Base-by-base conservation (phyloP, 306 rosid species). In the Sesbania bispinosa region DNA sequence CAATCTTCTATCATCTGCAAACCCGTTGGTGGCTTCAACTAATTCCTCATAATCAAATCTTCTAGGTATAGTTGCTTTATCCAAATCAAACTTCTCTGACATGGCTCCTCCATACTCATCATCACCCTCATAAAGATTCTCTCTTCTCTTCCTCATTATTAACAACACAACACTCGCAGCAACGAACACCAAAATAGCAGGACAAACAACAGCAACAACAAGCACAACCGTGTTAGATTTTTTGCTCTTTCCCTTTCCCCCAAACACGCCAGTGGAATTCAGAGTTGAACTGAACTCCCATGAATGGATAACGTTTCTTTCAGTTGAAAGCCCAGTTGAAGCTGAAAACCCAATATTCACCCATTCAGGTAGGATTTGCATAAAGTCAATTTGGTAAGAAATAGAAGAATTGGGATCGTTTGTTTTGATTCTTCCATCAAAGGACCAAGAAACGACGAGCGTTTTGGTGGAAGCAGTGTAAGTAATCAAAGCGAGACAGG, bases 41-140 rank as follows among this genome's bases (percentile, higher is more conserved):
- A 89, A 8, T 35, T 86, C 92, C 5, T 39, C 35, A 73, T 86
- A 84, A 16, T 82, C 20, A 6, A 89, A 82, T 52, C 75, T 72
- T 41, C 64, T 82, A 0, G 96, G 89, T 14, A 87, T 43, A 0
- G 92, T 23, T 8, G 24, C 74, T 64, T 54, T 84, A 23, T 82
- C 87, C 13, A 84, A 54, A 65, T 86, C 80, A 19, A 43, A 81
- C 6, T 67, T 71, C 32, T 4, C 61, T 0, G 60, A 9, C 2
- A 26, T 10, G 0, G 6, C 15, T 3, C 78, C 73, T 35, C 39
- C 39, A 6, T 29, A 21, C 5, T 8, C 10, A 1, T 65, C 78
- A 1, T 65, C 32, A 3, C 23, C 61, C 5, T 11, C 50, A 1
- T 58, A 45, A n/a, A 3, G 8, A 7, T 24, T 15, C 23, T 14